phyloP scores from a whole-genome alignment of 306 rosid species.

The Ceratonia siliqua region DNA sequence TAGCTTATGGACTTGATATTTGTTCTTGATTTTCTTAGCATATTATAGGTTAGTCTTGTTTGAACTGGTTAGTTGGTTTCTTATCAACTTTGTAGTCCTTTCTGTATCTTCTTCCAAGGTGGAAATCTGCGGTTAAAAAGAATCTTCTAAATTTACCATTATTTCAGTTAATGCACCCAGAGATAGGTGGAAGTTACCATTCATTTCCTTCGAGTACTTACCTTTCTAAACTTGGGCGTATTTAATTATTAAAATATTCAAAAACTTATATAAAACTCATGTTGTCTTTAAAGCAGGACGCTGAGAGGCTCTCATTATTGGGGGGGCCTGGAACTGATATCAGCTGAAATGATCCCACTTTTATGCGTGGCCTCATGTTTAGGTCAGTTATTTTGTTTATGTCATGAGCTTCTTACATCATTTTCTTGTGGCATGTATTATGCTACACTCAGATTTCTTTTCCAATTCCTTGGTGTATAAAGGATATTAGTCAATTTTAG shows the following conservation, averaged over 20 bases:
- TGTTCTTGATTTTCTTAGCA: neutral
- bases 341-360: slow-evolving; percentile 79
- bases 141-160: slow-evolving; percentile 4
- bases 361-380: slow-evolving; percentile 72
- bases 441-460: slow-evolving; percentile 56
- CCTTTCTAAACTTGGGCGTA: slow-evolving; percentile 59
- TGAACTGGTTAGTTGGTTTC: slow-evolving; percentile 22
- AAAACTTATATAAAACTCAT: slow-evolving; percentile 65
- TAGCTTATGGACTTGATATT: neutral
- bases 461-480: slow-evolving; percentile 44
- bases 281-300: slow-evolving; percentile 75
- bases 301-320: slow-evolving; percentile 70
- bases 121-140: neutral
- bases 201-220: slow-evolving; percentile 62
- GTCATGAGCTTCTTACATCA: slow-evolving; percentile 49
- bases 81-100: neutral
- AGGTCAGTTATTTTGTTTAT: slow-evolving; percentile 72
- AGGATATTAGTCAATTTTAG: slow-evolving; percentile 38
- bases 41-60: slow-evolving; percentile 9
- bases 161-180: slow-evolving; percentile 36
- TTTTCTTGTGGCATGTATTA: slow-evolving; percentile 52
- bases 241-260: slow-evolving; percentile 45
- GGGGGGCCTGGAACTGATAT: slow-evolving; percentile 71
- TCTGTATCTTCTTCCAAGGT: neutral
- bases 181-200: slow-evolving; percentile 43